A percentile compares a stretch with the other conserved stretches of the same genome.
These are phyloP conservation scores for Cryomyces minteri DNA, from an alignment of 495 filamentous ascomycete species.

Conservation along the genomic window DNA sequence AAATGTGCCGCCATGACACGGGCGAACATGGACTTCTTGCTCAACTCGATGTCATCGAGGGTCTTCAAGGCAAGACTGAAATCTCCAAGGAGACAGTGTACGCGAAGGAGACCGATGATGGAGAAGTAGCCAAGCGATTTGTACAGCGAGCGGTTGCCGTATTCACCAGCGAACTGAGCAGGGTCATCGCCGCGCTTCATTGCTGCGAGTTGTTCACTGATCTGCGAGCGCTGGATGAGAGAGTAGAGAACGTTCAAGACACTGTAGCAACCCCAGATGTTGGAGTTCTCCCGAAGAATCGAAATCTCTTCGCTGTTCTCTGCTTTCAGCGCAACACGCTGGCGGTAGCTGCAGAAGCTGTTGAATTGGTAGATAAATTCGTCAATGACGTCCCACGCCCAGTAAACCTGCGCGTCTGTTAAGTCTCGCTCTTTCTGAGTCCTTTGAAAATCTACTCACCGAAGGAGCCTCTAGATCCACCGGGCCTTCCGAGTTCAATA, in stretches of 20 bases:
- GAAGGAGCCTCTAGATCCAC: slow-evolving; percentile 93
- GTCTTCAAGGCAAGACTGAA: slow-evolving; percentile 97
- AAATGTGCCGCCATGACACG: slow-evolving; percentile 99
- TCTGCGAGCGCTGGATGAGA: slow-evolving; percentile 92
- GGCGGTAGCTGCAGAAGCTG: slow-evolving; percentile 91
- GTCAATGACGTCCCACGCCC: slow-evolving; percentile 99
- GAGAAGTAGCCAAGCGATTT: slow-evolving; percentile 98
- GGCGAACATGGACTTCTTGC: slow-evolving; percentile 99
- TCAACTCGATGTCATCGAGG: slow-evolving; percentile 96
- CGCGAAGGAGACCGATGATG: slow-evolving; percentile 88
- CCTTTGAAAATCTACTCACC: slow-evolving; percentile 25
- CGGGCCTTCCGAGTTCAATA: slow-evolving; percentile 94
- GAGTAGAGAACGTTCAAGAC: slow-evolving; percentile 99
- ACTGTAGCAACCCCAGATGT: slow-evolving; percentile 99
- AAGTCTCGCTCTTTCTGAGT: not conserved
- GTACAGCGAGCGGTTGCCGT: slow-evolving; percentile 81
- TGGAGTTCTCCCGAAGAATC: slow-evolving; percentile 85
- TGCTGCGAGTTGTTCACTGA: slow-evolving; percentile 86
- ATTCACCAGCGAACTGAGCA: slow-evolving; percentile 70
- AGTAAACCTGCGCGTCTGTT: slow-evolving; percentile 59
- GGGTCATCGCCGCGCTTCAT: slow-evolving; percentile 89
- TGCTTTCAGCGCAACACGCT: slow-evolving; percentile 69
- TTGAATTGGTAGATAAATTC: slow-evolving; percentile 99
- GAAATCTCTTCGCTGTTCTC: slow-evolving; percentile 77
- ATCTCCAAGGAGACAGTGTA: slow-evolving; percentile 92